Conservation (phyloP, 1,284 basidiomycete species). For the Mycosarcoma mackinlayi region DNA sequence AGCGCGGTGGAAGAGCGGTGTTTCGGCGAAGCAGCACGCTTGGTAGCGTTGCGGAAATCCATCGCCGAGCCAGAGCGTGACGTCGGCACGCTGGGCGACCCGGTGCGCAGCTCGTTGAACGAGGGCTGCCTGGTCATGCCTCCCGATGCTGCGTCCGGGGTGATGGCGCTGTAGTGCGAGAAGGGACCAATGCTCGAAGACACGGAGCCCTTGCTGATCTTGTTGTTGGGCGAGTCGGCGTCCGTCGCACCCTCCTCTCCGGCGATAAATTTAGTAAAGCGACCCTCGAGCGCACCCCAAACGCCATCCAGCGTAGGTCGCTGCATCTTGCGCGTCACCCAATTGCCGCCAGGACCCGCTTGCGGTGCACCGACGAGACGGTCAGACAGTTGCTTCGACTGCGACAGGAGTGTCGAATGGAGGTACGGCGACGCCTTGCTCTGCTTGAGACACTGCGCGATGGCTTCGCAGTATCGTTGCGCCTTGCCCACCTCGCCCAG, state of each 20-base stretch:
- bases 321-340: constrained; percentile 77
- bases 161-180: constrained; percentile 92
- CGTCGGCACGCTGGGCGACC: constrained; percentile 39
- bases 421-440: constrained; percentile 77
- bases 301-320: constrained; percentile 90
- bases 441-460: constrained; percentile 76
- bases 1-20: constrained; percentile 49
- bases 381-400: constrained; percentile 83
- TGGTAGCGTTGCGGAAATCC: constrained; percentile 45
- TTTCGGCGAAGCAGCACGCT: constrained; percentile 47
- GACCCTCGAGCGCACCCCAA: constrained; percentile 92
- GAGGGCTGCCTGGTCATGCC: constrained; percentile 66
- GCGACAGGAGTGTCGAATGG: constrained; percentile 77
- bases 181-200: constrained; percentile 77
- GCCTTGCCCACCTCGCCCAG: constrained; percentile 66
- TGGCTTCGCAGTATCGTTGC: constrained; percentile 85
- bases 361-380: constrained; percentile 82
- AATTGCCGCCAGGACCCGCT: constrained; percentile 46
- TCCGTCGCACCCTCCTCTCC: constrained; percentile 69
- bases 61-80: constrained; percentile 55
- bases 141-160: constrained; percentile 73
- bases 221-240: constrained; percentile 69
- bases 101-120: constrained; percentile 49
- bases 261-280: constrained; percentile 94
- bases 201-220: constrained; percentile 55